A percentile compares a stretch with the other conserved stretches of the same genome.
phyloP scores from a whole-genome alignment of 2,329 filamentous ascomycete genomes.

The Claviceps arundinis region DNA sequence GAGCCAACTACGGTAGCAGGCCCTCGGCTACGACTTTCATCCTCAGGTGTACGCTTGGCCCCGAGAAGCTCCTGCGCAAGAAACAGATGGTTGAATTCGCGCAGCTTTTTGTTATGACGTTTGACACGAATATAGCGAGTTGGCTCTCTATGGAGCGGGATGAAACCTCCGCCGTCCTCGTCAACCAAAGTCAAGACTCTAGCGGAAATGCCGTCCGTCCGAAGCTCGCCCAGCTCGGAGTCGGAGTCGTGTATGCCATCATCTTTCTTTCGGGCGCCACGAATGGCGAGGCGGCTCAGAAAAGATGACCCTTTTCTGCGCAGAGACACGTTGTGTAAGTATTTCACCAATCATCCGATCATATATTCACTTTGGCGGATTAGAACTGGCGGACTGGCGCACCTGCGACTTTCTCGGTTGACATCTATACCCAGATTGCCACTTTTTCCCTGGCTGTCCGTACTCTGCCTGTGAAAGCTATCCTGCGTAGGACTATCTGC shows the following conservation, averaged over 20 bases:
- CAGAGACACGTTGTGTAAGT: constrained; percentile 5
- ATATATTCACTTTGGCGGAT: background rate
- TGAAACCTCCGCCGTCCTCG: constrained; percentile 56
- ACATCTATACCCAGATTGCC: constrained; percentile 27
- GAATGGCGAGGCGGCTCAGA: constrained; percentile 66
- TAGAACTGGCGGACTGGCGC: constrained; percentile 8
- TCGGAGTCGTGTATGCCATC: constrained; percentile 46
- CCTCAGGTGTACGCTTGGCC: constrained; percentile 27
- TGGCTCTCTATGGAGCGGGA: constrained; percentile 76
- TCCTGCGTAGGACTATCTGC: constrained; percentile 39
- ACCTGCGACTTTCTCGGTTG: constrained; percentile 51
- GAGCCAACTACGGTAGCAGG: constrained; percentile 26
- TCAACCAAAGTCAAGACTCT: constrained; percentile 68
- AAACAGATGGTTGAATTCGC: constrained; percentile 78
- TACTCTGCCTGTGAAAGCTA: constrained; percentile 23
- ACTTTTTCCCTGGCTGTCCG: constrained; percentile 28
- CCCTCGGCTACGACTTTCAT: constrained; percentile 15
- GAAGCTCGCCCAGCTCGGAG: constrained; percentile 53
- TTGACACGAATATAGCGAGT: constrained; percentile 83
- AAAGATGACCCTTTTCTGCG: constrained; percentile 77
- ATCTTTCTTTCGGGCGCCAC: constrained; percentile 61
- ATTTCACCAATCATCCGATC: background rate
- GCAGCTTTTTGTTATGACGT: constrained; percentile 64
- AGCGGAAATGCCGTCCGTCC: constrained; percentile 71
- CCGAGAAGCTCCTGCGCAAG: constrained; percentile 78